A percentile compares a stretch with the other conserved stretches of the same genome.
phyloP scores from a whole-genome alignment of 176 grass and related monocot species.

The maize (Zea mays) region Zm-B73-REFERENCE-NAM-5.0 NC_050100.1:9754501-9755000 shows the following conservation, averaged over 20 bases:
- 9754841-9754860: conserved; percentile 52
- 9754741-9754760: background rate
- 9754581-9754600: background rate
- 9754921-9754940: conserved; percentile 66
- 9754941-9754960: conserved; percentile 2
- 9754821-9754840: conserved; percentile 65
- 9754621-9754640: background rate
- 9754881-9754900: conserved; percentile 49
- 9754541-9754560: background rate
- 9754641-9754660: background rate
- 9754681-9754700: background rate
- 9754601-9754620: background rate
- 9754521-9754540: conserved; percentile 22
- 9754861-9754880: conserved; percentile 26
- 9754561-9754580: background rate
- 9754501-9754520: conserved; percentile 42
- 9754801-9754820: conserved; percentile 52
- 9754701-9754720: background rate
- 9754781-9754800: conserved; percentile 23
- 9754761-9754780: background rate
- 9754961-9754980: background rate
- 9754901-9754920: conserved; percentile 92
- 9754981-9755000: background rate
- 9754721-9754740: conserved; percentile 10
- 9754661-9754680: conserved; percentile 2